These are phyloP conservation scores for Pythium aquatile DNA, from an alignment of 352 stramenopile genomes.

Conservation along the genomic window DNA sequence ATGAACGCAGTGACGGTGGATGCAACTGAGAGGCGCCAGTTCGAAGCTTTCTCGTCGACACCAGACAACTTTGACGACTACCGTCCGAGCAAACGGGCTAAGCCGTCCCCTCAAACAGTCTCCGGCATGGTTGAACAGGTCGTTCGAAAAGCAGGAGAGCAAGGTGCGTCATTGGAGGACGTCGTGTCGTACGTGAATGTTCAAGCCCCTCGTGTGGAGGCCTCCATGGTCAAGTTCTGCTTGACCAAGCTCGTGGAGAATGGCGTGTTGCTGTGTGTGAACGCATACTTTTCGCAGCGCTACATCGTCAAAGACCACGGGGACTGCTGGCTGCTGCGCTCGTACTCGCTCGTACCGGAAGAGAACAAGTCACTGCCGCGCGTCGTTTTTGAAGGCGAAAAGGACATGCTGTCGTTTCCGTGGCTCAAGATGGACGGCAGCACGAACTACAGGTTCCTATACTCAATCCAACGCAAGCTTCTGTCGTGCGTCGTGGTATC, in stretches of 20 bases:
- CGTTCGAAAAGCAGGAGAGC: slow-evolving; percentile 17
- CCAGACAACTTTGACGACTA: slow-evolving; percentile 19
- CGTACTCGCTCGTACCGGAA: slow-evolving; percentile 50
- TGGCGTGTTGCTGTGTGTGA: slow-evolving; percentile 57
- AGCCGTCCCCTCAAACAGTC: neutral
- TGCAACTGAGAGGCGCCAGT: slow-evolving; percentile 31
- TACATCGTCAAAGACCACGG: slow-evolving; percentile 65
- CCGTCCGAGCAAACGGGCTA: slow-evolving; percentile 17
- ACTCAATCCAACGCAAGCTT: slow-evolving; percentile 75
- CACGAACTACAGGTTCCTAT: slow-evolving; percentile 73
- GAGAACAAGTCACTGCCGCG: slow-evolving; percentile 18
- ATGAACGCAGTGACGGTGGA: slow-evolving; percentile 50
- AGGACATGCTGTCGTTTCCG: slow-evolving; percentile 71
- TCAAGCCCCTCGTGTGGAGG: neutral
- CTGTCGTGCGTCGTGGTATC: slow-evolving; percentile 49
- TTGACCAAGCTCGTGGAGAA: slow-evolving; percentile 54
- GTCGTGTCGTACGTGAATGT: neutral
- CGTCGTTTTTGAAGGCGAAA: slow-evolving; percentile 73
- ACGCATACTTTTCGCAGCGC: slow-evolving; percentile 67
- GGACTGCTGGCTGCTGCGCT: slow-evolving; percentile 65
- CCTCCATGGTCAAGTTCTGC: slow-evolving; percentile 17
- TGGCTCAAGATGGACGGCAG: slow-evolving; percentile 84
- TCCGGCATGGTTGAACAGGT: slow-evolving; percentile 5
- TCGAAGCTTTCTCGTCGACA: slow-evolving; percentile 58
- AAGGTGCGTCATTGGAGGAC: slow-evolving; percentile 18